These are phyloP conservation scores for Ampelocalamus luodianensis DNA, from an alignment of 176 grass and related monocot genomes.

Conservation along the genomic window DNA sequence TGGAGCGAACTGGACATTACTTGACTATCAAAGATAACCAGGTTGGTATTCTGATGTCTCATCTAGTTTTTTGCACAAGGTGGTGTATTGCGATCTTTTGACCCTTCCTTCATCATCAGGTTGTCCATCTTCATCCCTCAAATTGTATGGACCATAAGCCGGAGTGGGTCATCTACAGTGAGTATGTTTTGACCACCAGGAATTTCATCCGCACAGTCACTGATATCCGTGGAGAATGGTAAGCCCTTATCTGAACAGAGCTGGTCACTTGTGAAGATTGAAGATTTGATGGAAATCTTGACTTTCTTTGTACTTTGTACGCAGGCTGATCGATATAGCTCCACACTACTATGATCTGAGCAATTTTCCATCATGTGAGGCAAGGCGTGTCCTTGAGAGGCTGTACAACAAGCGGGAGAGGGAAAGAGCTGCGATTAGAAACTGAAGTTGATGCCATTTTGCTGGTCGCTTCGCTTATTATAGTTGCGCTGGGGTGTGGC, in stretches of 20 bases:
- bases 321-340: constrained; percentile 84
- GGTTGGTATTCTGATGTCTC: constrained; percentile 49
- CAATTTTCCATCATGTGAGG: constrained; percentile 88
- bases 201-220: constrained; percentile 95
- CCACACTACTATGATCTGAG: constrained; percentile 85
- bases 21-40: constrained; percentile 96
- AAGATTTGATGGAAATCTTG: constrained; percentile 15
- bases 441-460: constrained; percentile 41
- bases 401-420: constrained; percentile 85
- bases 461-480: not conserved
- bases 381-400: constrained; percentile 82
- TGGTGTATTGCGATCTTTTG: constrained; percentile 2
- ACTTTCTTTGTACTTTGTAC: not conserved
- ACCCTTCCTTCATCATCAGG: constrained; percentile 40
- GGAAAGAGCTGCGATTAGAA: constrained; percentile 64
- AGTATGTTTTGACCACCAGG: constrained; percentile 89
- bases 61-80: not conserved
- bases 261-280: not conserved
- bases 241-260: constrained; percentile 29
- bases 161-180: constrained; percentile 98
- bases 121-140: constrained; percentile 96
- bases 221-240: constrained; percentile 93
- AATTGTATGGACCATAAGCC: constrained; percentile 94
- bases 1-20: constrained; percentile 91
- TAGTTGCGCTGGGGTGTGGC: not conserved